Percentiles rank a stretch among this genome's conserved stretches.
phyloP scores from a whole-genome alignment of 805 yeast genomes.

The Danielozyma ontarioensis region DNA sequence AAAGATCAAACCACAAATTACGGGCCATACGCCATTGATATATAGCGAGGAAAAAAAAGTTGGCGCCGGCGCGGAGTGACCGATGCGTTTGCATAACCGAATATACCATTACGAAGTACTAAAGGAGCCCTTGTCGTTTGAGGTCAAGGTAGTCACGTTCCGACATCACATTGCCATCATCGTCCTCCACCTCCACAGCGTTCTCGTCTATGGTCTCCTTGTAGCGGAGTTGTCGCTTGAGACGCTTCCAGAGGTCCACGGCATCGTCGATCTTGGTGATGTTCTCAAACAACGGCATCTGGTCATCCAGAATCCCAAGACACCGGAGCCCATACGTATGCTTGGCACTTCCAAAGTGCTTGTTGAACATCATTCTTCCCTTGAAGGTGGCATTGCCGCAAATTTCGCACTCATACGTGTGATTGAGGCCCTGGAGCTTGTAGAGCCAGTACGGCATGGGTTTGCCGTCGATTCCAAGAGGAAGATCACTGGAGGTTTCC shows the following conservation, averaged over 20 bases:
- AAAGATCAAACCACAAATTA: no score
- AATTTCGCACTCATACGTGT: constrained; percentile 72
- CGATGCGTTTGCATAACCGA: no score
- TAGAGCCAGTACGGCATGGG: constrained; percentile 94
- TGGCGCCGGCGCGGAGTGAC: no score
- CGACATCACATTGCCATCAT: constrained; percentile 88
- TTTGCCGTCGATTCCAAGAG: constrained; percentile 81
- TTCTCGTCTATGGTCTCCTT: constrained; percentile 43
- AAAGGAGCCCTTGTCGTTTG: constrained; percentile 81
- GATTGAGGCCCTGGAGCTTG: constrained; percentile 81
- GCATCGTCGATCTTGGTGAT: constrained; percentile 70
- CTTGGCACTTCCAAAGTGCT: constrained; percentile 67
- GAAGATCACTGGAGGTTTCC: constrained; percentile 52
- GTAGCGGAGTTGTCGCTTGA: constrained; percentile 32
- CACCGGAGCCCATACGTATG: constrained; percentile 72
- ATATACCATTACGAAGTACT: no score
- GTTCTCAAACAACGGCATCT: constrained; percentile 48
- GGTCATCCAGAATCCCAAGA: constrained; percentile 60
- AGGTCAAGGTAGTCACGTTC: constrained; percentile 77
- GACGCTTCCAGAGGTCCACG: constrained; percentile 44
- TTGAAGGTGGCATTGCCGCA: constrained; percentile 72
- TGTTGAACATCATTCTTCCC: constrained; percentile 67
- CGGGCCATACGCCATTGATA: no score
- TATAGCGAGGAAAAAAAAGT: no score
- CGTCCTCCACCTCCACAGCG: constrained; percentile 82